Base-by-base conservation (phyloP, 2,329 filamentous ascomycete genomes). In the Colletotrichum acutatum region DNA sequence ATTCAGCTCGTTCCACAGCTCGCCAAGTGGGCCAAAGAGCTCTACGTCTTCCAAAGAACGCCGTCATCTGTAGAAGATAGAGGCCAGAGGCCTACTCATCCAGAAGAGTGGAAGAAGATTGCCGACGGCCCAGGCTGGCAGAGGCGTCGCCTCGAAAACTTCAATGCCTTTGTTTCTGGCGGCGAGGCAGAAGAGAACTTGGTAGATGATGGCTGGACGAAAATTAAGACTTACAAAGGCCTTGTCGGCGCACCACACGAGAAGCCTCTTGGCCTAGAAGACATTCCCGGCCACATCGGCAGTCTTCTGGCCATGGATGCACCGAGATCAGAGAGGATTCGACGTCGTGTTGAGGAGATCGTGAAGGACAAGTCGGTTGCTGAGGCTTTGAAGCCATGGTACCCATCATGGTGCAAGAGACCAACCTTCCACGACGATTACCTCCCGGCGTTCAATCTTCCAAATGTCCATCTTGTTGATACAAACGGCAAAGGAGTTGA, bases 381-480 rank as follows among this genome's bases (percentile, higher is more conserved):
- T 0, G 83, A 84, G 32, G 83, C 80, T 2, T 83, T 92, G 7
- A 89, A 90, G 77, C 83, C 89, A 0, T 91, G 88, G 88, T 93
- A 92, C 76, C 85, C 88, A 0, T 80, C 81, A 0, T 91, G 88
- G 86, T 93, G 91, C 82, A 93, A 93, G 78, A 86, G 91, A 0
- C 90, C 90, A 0, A 86, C 83, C 53, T 92, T 91, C 79, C 89
- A 89, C 79, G 89, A 92, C 76, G 84, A 86, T 5, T 92, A 90
- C 76, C 84, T 92, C 0, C 77, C 83, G 3, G 76, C 86, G 0
- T 93, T 92, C 84, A 93, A 93, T 79, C 78, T 77, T 34, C 79
- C 84, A 0, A 87, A 90, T 75, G 90, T 93, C 4, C 83, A 84
- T 6, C 86, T 93, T 0, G 82, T 93, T 19, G 89, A 93, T 77